Evolutionary conservation across 345 rosid species (phyloP).

Genomic region (Dipteronia dyeriana): DNA sequence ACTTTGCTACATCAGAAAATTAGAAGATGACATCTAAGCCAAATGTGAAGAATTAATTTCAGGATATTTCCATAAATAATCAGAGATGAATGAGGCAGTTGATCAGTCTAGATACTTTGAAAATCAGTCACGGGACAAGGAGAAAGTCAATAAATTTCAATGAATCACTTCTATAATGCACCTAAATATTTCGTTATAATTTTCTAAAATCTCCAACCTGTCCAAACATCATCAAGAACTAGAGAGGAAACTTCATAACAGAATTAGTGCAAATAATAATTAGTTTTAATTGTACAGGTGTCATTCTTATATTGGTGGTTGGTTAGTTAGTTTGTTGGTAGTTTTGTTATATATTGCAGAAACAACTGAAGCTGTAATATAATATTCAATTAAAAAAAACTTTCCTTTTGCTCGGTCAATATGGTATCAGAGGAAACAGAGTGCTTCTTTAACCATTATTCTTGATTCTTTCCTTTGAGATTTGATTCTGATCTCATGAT

Average conservation of each 20-base stretch:
- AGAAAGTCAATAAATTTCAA: neutral
- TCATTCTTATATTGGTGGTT: no score
- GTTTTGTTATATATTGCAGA: no score
- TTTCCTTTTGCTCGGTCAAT: no score
- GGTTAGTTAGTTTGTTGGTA: no score
- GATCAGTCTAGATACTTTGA: neutral
- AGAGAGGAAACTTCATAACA: neutral
- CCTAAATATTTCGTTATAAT: neutral
- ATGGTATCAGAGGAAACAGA: no score
- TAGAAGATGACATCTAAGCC: neutral
- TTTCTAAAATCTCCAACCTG: neutral
- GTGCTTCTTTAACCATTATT: no score
- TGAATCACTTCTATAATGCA: neutral
- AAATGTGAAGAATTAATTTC: neutral
- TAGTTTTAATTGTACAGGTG: no score
- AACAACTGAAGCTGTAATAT: no score
- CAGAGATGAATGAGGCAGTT: neutral
- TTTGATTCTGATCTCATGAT: no score
- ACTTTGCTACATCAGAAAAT: neutral
- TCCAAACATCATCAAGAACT: neutral
- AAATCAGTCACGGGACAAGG: neutral
- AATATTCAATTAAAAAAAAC: no score
- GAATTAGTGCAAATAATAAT: no score
- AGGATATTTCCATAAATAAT: neutral
- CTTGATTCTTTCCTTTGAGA: no score